These are phyloP conservation scores for Phyllosticta capitalensis DNA, from an alignment of 2,329 filamentous ascomycete genomes.

Conservation along the genomic window DNA sequence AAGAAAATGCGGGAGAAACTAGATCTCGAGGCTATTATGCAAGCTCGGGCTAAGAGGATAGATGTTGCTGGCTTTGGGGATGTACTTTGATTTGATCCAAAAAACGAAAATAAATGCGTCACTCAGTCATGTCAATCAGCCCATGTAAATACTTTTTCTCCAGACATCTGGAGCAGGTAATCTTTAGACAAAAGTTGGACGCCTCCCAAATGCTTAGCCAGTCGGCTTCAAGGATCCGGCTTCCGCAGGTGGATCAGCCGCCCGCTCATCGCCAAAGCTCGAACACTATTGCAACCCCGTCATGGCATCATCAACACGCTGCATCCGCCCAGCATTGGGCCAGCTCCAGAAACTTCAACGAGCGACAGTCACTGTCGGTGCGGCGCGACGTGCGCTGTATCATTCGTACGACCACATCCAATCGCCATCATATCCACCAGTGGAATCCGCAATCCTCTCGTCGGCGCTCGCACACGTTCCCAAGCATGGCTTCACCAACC, in stretches of 20 bases:
- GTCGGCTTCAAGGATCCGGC: background rate
- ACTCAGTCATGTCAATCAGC: no score
- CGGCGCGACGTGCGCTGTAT: constrained; percentile 14
- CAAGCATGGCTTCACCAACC: constrained; percentile 67
- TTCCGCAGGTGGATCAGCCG: background rate
- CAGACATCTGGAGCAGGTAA: no score
- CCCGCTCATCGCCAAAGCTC: background rate
- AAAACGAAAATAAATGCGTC: no score
- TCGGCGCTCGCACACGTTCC: constrained; percentile 75
- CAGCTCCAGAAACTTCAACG: constrained; percentile 19
- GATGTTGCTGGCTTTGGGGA: background rate
- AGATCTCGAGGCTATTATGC: background rate
- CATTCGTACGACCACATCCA: constrained; percentile 28
- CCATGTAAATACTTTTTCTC: no score
- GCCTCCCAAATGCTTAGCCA: background rate
- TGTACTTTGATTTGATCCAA: background rate
- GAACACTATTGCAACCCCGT: constrained; percentile 9
- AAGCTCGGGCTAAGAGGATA: background rate
- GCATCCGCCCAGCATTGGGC: constrained; percentile 18
- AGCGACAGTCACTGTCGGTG: constrained; percentile 9
- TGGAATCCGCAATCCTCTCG: constrained; percentile 68
- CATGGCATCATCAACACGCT: constrained; percentile 22
- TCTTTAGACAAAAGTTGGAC: no score
- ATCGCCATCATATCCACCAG: constrained; percentile 53
- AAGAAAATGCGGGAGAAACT: background rate